phyloP scores from a whole-genome alignment of 2,329 filamentous ascomycete genomes.

The Lecanicillium sp. region DNA sequence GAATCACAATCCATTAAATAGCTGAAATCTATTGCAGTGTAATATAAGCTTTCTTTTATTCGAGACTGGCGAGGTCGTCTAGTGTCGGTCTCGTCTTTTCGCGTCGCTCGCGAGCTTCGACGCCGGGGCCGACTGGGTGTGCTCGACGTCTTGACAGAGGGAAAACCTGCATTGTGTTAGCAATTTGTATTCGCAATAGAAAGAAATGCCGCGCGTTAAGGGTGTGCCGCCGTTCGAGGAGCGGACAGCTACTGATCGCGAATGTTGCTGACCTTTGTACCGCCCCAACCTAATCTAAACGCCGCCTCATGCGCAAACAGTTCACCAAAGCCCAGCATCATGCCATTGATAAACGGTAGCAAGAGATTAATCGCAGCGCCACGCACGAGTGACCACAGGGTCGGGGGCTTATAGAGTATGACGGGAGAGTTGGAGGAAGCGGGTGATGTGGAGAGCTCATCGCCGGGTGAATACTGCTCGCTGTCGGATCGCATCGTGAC shows the following conservation, averaged over 20 bases:
- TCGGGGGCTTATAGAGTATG: conserved; percentile 83
- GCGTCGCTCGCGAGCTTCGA: conserved; percentile 67
- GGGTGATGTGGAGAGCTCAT: conserved; percentile 52
- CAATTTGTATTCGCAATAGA: not conserved
- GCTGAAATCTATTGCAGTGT: not conserved
- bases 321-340: conserved; percentile 98
- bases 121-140: conserved; percentile 68
- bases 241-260: no score
- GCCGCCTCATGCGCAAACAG: conserved; percentile 93
- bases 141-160: conserved; percentile 51
- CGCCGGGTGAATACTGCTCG: conserved; percentile 67
- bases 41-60: no score
- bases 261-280: conserved; percentile 66
- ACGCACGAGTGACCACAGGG: conserved; percentile 74
- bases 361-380: conserved; percentile 94
- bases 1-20: not conserved
- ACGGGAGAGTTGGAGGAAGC: conserved; percentile 58
- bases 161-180: conserved; percentile 40
- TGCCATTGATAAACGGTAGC: conserved; percentile 89
- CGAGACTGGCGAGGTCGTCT: conserved; percentile 51
- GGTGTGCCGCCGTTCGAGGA: no score
- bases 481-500: conserved; percentile 76
- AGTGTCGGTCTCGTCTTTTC: conserved; percentile 49
- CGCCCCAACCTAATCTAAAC: conserved; percentile 86
- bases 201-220: not conserved